phyloP scores from a whole-genome alignment of 2,329 filamentous ascomycete species.

The Apiospora malaysiana region DNA sequence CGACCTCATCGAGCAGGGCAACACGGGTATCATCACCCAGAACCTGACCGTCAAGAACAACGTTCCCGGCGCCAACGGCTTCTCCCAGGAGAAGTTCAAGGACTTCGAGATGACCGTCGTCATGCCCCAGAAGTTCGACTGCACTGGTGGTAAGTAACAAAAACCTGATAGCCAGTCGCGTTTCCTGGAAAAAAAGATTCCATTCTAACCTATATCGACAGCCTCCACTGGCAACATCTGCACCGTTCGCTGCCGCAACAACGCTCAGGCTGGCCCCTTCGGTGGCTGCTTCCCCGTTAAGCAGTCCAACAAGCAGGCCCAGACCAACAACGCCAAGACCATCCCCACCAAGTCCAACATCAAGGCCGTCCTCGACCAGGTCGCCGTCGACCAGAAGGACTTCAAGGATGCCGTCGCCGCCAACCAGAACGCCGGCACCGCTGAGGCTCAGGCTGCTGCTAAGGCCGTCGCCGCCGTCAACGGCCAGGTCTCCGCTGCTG shows the following conservation, averaged over 20 bases:
- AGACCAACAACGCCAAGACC: slow-evolving; percentile 49
- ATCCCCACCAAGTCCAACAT: slow-evolving; percentile 55
- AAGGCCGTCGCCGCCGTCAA: slow-evolving; percentile 37
- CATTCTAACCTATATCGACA: slow-evolving; percentile 27
- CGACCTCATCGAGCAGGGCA: slow-evolving; percentile 56
- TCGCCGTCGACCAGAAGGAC: slow-evolving; percentile 57
- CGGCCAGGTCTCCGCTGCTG: slow-evolving; percentile 34
- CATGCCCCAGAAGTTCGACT: slow-evolving; percentile 56
- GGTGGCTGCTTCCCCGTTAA: slow-evolving; percentile 64
- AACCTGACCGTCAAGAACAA: slow-evolving; percentile 63
- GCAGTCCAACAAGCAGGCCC: slow-evolving; percentile 53
- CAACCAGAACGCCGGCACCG: slow-evolving; percentile 48
- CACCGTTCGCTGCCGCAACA: slow-evolving; percentile 66
- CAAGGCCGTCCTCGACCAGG: slow-evolving; percentile 52
- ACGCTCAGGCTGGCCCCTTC: slow-evolving; percentile 61
- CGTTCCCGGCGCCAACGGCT: slow-evolving; percentile 62
- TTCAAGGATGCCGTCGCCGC: slow-evolving; percentile 52
- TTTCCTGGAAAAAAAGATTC: too few species aligned
- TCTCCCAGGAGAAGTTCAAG: slow-evolving; percentile 60
- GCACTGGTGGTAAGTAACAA: slow-evolving; percentile 54
- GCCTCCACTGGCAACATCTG: slow-evolving; percentile 63
- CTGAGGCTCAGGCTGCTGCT: slow-evolving; percentile 43
- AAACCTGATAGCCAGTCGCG: too few species aligned
- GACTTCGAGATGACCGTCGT: slow-evolving; percentile 62
- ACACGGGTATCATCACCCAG: slow-evolving; percentile 50